Percentiles rank a stretch among this genome's conserved stretches.
phyloP scores from a whole-genome alignment of 208 protist species.

The Trypanosoma rangeli region DNA sequence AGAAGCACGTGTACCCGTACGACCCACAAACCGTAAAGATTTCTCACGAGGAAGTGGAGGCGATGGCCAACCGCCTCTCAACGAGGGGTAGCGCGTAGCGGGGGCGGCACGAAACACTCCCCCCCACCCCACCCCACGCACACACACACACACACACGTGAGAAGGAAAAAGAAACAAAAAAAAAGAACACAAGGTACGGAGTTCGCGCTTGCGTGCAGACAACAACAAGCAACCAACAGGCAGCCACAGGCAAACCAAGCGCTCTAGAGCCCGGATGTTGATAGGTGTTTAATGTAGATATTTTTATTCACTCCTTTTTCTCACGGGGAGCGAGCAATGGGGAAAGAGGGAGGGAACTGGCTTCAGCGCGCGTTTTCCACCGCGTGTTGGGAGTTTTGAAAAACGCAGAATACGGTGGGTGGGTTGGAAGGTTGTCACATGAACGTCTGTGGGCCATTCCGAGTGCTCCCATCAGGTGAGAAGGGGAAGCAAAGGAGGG shows the following conservation, averaged over 20 bases:
- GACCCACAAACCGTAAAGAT: conserved; percentile 72
- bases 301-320: background rate
- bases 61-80: conserved; percentile 76
- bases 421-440: too few species aligned
- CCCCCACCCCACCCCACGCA: too few species aligned
- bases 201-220: background rate
- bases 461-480: too few species aligned
- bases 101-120: background rate
- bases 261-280: background rate
- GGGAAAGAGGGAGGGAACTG: background rate
- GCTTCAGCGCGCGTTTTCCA: background rate
- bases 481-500: too few species aligned
- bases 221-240: background rate
- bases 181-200: background rate
- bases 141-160: background rate
- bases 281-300: conserved; percentile 1
- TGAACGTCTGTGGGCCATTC: too few species aligned
- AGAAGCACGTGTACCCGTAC: conserved; percentile 87
- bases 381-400: too few species aligned
- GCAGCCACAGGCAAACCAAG: background rate
- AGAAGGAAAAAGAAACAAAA: background rate
- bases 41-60: conserved; percentile 46
- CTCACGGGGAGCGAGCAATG: background rate
- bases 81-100: conserved; percentile 31
- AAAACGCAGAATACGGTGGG: too few species aligned